phyloP scores from a whole-genome alignment of 495 filamentous ascomycete genomes.

The Penicillium salamii region DNA sequence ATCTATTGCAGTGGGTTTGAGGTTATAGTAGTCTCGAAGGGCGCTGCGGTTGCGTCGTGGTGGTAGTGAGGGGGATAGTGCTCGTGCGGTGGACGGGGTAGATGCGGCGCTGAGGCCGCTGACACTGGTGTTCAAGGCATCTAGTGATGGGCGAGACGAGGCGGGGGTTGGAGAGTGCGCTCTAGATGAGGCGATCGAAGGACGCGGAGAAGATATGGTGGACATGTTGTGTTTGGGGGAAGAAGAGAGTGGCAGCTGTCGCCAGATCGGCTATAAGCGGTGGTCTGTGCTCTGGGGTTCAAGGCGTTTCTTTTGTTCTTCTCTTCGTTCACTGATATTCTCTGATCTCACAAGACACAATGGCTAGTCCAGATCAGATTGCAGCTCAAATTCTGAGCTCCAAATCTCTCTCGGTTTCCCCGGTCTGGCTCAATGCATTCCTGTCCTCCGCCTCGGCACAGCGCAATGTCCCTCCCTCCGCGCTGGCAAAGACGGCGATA shows the following conservation, averaged over 20 bases:
- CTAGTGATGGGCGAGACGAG: constrained; percentile 71
- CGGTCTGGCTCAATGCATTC: constrained; percentile 44
- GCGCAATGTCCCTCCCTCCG: constrained; percentile 62
- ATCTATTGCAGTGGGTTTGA: constrained; percentile 55
- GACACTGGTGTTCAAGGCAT: constrained; percentile 50
- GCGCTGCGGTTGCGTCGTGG: constrained; percentile 72
- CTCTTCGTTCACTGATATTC: constrained; percentile 1
- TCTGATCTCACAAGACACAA: constrained; percentile 11
- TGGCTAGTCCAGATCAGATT: constrained; percentile 42
- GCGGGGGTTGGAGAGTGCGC: constrained; percentile 57
- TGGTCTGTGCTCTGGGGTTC: constrained; percentile 28
- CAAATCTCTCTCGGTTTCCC: constrained; percentile 43
- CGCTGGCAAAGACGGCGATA: constrained; percentile 73
- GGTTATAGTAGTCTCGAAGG: constrained; percentile 90
- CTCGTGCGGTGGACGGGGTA: constrained; percentile 44
- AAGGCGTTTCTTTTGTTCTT: not conserved
- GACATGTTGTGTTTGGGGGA: constrained; percentile 57
- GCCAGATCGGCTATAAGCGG: constrained; percentile 25
- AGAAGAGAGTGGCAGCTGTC: constrained; percentile 3
- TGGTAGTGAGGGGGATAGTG: constrained; percentile 41
- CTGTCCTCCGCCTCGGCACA: constrained; percentile 30
- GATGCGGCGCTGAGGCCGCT: constrained; percentile 51
- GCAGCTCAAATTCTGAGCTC: constrained; percentile 39
- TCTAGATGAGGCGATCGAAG: constrained; percentile 66
- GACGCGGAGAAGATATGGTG: constrained; percentile 69